Percentiles rank a stretch among this genome's conserved stretches.
Conservation (phyloP, 257 asterid genomes). For the Ilex aquifolium region DNA sequence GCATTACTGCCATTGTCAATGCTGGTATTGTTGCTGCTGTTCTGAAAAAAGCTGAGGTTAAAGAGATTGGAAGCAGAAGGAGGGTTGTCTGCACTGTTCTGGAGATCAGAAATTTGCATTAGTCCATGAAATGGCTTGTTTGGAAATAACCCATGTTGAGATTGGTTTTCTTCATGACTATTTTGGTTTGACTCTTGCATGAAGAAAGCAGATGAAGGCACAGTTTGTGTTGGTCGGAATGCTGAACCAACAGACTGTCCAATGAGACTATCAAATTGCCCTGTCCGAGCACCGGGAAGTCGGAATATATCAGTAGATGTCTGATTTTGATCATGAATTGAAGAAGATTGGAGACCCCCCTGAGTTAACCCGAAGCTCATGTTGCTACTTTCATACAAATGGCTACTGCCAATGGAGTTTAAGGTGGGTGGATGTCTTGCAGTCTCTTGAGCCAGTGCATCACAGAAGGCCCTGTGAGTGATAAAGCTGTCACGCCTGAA, state of each 20-base stretch:
- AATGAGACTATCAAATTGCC: constrained; percentile 32
- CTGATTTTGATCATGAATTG: constrained; percentile 21
- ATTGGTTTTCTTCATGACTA: constrained; percentile 8
- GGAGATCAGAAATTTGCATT: constrained; percentile 59
- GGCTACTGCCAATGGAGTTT: constrained; percentile 37
- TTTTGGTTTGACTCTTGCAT: constrained; percentile 20
- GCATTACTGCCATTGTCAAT: constrained; percentile 11
- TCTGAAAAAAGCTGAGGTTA: constrained; percentile 55
- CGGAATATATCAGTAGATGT: constrained; percentile 30
- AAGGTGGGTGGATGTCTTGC: constrained; percentile 53
- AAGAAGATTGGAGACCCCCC: constrained; percentile 5
- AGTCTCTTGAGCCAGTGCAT: constrained; percentile 74
- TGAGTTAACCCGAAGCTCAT: constrained; percentile 43
- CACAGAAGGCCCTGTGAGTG: constrained; percentile 86
- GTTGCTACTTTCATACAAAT: constrained; percentile 18
- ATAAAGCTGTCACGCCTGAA: constrained; percentile 79
- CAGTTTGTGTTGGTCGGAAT: constrained; percentile 4
- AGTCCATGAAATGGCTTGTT: constrained; percentile 43
- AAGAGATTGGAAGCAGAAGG: constrained; percentile 31
- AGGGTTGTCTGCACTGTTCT: constrained; percentile 25
- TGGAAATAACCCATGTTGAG: constrained; percentile 28
- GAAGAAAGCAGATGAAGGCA: constrained; percentile 24
- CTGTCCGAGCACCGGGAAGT: constrained; percentile 20
- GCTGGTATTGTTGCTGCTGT: constrained; percentile 9
- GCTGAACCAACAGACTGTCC: constrained; percentile 24